A percentile compares a stretch with the other conserved stretches of the same genome.
Conservation (phyloP, 192 early-diverging fungal genomes). For the Mortierella claussenii region DNA sequence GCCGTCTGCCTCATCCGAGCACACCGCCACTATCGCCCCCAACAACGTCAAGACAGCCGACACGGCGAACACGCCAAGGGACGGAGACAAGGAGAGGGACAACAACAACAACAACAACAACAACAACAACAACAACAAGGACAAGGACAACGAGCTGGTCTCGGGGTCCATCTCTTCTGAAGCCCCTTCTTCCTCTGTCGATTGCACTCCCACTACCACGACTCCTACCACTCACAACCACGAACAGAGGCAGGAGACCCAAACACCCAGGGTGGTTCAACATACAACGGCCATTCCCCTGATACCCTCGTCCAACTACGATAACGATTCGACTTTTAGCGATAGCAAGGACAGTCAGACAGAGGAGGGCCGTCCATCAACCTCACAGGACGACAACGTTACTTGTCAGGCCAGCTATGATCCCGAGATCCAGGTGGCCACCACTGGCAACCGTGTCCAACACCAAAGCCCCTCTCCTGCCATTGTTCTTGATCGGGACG, state of each 20-base stretch:
- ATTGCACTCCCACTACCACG: neutral
- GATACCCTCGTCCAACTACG: conserved; percentile 18
- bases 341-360: conserved; percentile 4
- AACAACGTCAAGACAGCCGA: no score
- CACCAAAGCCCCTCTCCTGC: conserved; percentile 7
- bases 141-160: conserved; percentile 21
- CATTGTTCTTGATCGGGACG: conserved; percentile 6
- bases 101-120: no score
- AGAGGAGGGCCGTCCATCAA: conserved; percentile 1
- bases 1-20: neutral
- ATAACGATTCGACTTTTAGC: neutral
- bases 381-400: conserved; percentile 5
- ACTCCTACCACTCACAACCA: no score
- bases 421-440: conserved; percentile 17
- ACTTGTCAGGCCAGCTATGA: conserved; percentile 11
- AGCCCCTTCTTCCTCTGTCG: neutral
- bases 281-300: conserved; percentile 1
- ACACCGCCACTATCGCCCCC: neutral
- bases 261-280: neutral
- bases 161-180: conserved; percentile 6
- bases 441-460: conserved; percentile 6
- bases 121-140: conserved; percentile 9
- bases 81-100: no score
- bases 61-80: no score
- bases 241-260: neutral